phyloP scores from a whole-genome alignment of 768 basidiomycete species.

The Lentinula raphanica region DNA sequence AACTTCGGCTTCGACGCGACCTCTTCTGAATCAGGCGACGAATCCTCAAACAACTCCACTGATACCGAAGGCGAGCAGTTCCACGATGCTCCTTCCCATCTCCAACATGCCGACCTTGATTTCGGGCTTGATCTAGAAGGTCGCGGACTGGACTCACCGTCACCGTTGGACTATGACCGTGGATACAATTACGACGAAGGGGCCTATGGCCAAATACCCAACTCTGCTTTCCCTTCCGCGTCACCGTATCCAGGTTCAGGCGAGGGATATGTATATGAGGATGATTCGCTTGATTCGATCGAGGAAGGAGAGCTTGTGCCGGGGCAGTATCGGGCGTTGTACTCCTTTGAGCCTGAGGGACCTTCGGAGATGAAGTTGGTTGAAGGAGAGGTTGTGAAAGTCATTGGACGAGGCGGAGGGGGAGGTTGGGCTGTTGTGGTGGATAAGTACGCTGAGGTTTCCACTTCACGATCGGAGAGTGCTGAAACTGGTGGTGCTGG shows the following conservation, averaged over 20 bases:
- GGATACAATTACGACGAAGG: constrained; percentile 22
- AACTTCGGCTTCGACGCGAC: constrained; percentile 33
- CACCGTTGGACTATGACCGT: constrained; percentile 14
- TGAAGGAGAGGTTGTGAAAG: constrained; percentile 71
- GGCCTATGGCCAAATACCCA: constrained; percentile 13
- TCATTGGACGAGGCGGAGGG: constrained; percentile 69
- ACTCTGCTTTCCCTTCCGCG: not conserved
- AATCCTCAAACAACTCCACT: not conserved
- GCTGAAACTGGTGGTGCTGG: not conserved
- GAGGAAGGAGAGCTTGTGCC: constrained; percentile 44
- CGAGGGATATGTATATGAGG: constrained; percentile 17
- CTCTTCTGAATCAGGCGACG: not conserved
- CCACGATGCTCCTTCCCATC: not conserved
- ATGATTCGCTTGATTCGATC: constrained; percentile 14
- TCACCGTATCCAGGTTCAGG: constrained; percentile 6
- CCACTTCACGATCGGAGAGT: constrained; percentile 13
- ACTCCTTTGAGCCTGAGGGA: constrained; percentile 74
- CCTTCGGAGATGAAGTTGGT: constrained; percentile 77
- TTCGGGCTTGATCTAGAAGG: not conserved
- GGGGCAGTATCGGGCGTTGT: constrained; percentile 73
- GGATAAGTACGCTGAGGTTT: constrained; percentile 23
- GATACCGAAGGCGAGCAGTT: constrained; percentile 4
- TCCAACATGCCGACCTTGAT: not conserved
- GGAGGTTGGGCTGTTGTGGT: constrained; percentile 72
- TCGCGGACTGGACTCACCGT: not conserved